phyloP scores from a whole-genome alignment of 306 rosid species.

The Vachellia collinsii region DNA sequence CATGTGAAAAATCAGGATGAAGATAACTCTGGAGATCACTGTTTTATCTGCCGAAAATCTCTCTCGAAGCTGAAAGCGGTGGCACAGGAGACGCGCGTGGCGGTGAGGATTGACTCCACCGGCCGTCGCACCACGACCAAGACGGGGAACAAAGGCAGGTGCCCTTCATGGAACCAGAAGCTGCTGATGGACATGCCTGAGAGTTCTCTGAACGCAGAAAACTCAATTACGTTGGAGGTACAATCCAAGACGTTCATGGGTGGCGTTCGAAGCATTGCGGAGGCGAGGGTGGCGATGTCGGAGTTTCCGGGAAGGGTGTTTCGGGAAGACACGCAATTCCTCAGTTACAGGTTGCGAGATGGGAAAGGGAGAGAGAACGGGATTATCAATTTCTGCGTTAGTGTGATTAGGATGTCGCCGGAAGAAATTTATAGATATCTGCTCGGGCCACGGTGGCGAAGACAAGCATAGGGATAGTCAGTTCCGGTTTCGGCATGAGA shows the following conservation, averaged over 20 bases:
- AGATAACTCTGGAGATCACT: conserved; percentile 45
- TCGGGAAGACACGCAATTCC: conserved; percentile 46
- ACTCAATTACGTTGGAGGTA: conserved; percentile 40
- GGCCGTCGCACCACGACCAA: conserved; percentile 10
- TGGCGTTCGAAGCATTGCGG: too few relatives aligned
- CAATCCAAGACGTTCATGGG: conserved; percentile 38
- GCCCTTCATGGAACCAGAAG: conserved; percentile 39
- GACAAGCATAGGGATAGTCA: too few relatives aligned
- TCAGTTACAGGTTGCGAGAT: conserved; percentile 61
- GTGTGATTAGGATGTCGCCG: conserved; percentile 28
- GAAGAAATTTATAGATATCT: background rate
- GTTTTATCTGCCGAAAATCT: conserved; percentile 51
- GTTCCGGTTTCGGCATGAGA: too few relatives aligned
- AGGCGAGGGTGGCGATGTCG: conserved; percentile 29
- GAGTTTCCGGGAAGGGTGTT: too few relatives aligned
- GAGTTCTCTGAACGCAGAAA: conserved; percentile 22
- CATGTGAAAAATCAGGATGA: background rate
- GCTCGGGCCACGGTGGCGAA: too few relatives aligned
- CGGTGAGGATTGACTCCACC: conserved; percentile 29
- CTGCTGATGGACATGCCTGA: conserved; percentile 43
- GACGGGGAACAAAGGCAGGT: conserved; percentile 6
- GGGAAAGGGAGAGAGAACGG: conserved; percentile 48
- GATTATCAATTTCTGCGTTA: conserved; percentile 51
- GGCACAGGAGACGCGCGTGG: background rate
- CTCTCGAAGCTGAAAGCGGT: background rate